Percentiles rank a stretch among this genome's conserved stretches.
Conservation (phyloP, 2,329 filamentous ascomycete genomes). For the Chrysosphaeria jannelii region DNA sequence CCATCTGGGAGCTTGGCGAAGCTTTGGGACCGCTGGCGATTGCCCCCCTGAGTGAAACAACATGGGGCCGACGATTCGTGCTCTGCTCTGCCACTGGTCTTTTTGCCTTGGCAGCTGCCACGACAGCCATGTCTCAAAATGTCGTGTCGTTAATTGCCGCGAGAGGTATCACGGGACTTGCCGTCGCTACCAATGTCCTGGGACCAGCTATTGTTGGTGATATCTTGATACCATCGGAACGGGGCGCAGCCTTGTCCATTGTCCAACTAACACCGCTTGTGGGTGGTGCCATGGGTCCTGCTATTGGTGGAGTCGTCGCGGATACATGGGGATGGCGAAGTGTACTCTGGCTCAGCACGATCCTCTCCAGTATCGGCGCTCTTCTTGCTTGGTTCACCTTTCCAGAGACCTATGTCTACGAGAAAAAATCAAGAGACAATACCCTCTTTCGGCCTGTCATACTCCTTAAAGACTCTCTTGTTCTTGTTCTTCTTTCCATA, state of each 20-base stretch:
- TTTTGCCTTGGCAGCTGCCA: conserved; percentile 17
- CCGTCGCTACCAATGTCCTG: conserved; percentile 30
- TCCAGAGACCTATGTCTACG: conserved; percentile 13
- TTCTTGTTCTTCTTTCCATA: conserved; percentile 13
- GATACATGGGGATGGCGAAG: conserved; percentile 9
- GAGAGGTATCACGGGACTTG: conserved; percentile 33
- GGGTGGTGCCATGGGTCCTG: conserved; percentile 8
- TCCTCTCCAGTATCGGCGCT: conserved; percentile 5
- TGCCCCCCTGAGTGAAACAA: conserved; percentile 30
- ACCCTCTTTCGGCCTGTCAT: conserved; percentile 18
- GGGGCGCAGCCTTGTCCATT: conserved; percentile 19
- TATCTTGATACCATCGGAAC: conserved; percentile 23
- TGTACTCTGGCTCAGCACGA: conserved; percentile 8
- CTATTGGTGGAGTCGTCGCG: conserved; percentile 8
- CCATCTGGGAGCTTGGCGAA: conserved; percentile 24
- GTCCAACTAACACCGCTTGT: conserved; percentile 7
- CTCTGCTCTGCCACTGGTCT: conserved; percentile 20
- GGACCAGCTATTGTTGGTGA: conserved; percentile 34
- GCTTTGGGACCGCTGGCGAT: conserved; percentile 27
- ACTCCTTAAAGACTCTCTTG: conserved; percentile 15
- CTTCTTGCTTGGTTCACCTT: conserved; percentile 8
- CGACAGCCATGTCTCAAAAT: conserved; percentile 12
- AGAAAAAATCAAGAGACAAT: conserved; percentile 16
- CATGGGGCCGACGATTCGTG: conserved; percentile 18
- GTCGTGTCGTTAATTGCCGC: conserved; percentile 29